Base-by-base conservation (phyloP, 192 early-diverging fungal species). In the Coemansia sp. region DNA sequence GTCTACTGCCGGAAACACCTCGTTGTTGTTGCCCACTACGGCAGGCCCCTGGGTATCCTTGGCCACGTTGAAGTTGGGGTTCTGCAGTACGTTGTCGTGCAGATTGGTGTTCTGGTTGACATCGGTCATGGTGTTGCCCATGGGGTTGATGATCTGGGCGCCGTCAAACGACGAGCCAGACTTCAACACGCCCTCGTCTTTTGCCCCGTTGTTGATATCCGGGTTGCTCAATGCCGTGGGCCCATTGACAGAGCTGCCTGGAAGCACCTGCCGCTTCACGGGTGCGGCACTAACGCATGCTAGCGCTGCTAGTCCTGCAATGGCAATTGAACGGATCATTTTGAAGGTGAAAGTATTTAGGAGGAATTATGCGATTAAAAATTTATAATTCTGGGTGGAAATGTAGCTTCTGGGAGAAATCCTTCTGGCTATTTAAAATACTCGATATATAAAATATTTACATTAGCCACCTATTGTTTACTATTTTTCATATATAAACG, bases 41-140 rank as follows among this genome's bases (percentile, higher is more conserved):
- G 56, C 59, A 6, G 49, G 36, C 39, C 69, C 69, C 11, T 53
- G 31, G 2, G 54, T 55, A 11, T 52, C 39, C 5, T 26, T 13
- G 6, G 63, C 69, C 3, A 61, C n/a, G 55, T 72, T 72, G 42
- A 65, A 10, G 13, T 55, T 63, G 20, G 63, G 57, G 50, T 72
- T 72, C 18, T 61, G 56, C 16, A 72, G n/a, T 10, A 55, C 46
- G 59, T 72, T 72, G 57, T 65, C 69, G 44, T 72, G 69, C 23
- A 72, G n/a, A 49, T 72, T 40, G 7, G 43, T 3, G 55, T 72
- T 72, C 20, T 18, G 41, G 50, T 63, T 72, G 36, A 54, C 38
- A 6, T 63, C 47, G 47, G 46, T 49, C 13, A 72, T 19, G 10
- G 26, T 37, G 57, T 72, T 72, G 43, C 63, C 69, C 6, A 36